Evolutionary conservation across 2,329 filamentous ascomycete species (phyloP), one percentile per base, ranked within the genome.

Genomic region (Pseudopithomyces chartarum): DNA sequence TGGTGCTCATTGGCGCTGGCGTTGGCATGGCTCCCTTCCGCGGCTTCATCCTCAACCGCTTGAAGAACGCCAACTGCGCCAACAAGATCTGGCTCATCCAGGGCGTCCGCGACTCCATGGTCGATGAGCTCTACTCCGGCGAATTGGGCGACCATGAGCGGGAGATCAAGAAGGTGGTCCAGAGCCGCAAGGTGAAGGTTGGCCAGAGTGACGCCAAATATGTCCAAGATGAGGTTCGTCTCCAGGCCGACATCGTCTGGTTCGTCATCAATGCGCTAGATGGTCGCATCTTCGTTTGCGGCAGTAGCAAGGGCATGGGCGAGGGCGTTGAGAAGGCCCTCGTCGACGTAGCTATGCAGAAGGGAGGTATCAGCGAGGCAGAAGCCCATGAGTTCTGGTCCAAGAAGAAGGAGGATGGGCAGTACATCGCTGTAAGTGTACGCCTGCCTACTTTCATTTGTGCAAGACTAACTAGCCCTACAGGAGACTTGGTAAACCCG

Each of bases 81-180:
- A 97, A 97, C 82, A 97, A 97, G 80, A 94, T 97, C 68, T 97
- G 93, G 93, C 91, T 97, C 44, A 85, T 97, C 43, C 93, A 97
- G 78, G 93, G 93, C 38, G 88, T 97, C 44, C 90, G 93, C n/a
- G 95, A 99, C 78, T 92, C 90, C 23, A 86, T 96, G 40, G 86
- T 98, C 20, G 95, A 99, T 71, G 95, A 99, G 78, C 88, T 99
- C 39, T 99, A 99, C 81, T 91, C 89, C 56, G 95, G 95, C 65
- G 95, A 99, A 76, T 96, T 96, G 85, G 95, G 95, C 48, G 91
- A 95, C 1, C 90, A 97, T 68, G 94, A 97, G 60, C 66, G 68
- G 42, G 75, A 80, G 49, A 80, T 81, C 68, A 81, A 81, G 61
- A 77, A 75, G 56, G 79, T 81, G 13, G 79, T 83, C 65, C 87